Base-by-base conservation (phyloP, 768 basidiomycete species). In the Xanthoconium stramineum region DNA sequence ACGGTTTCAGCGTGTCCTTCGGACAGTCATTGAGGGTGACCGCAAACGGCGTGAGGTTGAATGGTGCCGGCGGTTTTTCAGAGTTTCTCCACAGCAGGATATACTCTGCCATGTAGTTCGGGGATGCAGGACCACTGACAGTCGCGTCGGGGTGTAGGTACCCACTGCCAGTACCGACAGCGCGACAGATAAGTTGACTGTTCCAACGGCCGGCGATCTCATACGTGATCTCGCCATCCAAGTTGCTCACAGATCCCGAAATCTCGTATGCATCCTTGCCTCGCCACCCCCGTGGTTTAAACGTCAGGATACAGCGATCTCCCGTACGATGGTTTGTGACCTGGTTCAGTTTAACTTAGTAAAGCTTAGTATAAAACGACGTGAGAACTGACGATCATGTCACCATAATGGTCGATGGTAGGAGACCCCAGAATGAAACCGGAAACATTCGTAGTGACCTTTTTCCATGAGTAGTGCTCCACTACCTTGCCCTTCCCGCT, bases 201-300 rank as follows among this genome's bases (percentile, higher is more conserved):
- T 92, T 94, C 96, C 95, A 98, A 3, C 94, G 82, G 6, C 95
- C 95, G 0, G 94, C 94, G 47, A 98, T 93, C 55, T 96, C 93
- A 72, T 95, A 91, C 0, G 80, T 83, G 32, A 86, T 75, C 20
- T 80, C 74, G 11, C 89, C 93, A 0, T 73, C 61, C 1, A 81
- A 69, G 65, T 91, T 86, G 56, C 81, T 72, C 20, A 98, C 94
- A 39, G 83, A 80, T 1, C 95, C 96, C 3, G 88, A 89, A 67
- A 98, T 94, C 72, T 98, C 96, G 65, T 81, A 94, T 0, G 94
- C 93, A 58, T 96, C 89, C 63, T 83, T 89, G 10, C 91, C 93
- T 52, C 93, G 78, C 95, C 95, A 98, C 3, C 94, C 93, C 54
- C 94, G 83, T 3, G 95, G 95, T 73, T 98, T 98, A 79, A 98